These are phyloP conservation scores for Eucalyptus erythrocorys DNA, from an alignment of 345 rosid species.

Conservation along the genomic window DNA sequence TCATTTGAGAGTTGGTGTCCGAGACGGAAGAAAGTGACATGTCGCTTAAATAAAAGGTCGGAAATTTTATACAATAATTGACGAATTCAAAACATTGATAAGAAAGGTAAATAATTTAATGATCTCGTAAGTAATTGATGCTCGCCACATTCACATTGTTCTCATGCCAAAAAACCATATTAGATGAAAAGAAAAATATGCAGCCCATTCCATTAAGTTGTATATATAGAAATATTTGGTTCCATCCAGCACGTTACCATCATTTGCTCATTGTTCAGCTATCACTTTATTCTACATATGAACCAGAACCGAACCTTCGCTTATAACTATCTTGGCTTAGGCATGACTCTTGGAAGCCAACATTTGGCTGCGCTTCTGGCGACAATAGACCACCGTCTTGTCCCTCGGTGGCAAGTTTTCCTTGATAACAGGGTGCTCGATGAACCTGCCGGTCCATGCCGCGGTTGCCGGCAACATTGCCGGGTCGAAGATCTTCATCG, in stretches of 20 bases:
- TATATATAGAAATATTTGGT: background rate
- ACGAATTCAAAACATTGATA: background rate
- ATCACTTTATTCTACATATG: background rate
- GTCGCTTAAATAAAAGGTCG: background rate
- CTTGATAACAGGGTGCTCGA: constrained; percentile 5
- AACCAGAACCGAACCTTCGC: background rate
- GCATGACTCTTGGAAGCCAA: background rate
- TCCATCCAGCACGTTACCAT: background rate
- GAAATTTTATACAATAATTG: background rate
- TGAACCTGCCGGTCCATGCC: constrained; percentile 11
- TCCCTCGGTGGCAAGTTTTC: constrained; percentile 16
- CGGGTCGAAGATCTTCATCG: background rate
- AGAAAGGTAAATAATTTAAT: background rate
- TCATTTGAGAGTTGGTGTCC: background rate
- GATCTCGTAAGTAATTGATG: background rate
- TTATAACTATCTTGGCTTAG: background rate
- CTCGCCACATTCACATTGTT: background rate
- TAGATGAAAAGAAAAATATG: background rate
- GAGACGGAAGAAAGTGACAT: background rate
- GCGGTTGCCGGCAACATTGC: constrained; percentile 6
- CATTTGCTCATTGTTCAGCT: background rate
- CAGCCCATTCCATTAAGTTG: background rate
- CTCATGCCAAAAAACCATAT: background rate
- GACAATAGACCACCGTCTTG: background rate
- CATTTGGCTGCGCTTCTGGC: background rate